These are phyloP conservation scores for Sporisorium iseilematis-ciliati DNA, from an alignment of 1,284 basidiomycete genomes.

Conservation along the genomic window DNA sequence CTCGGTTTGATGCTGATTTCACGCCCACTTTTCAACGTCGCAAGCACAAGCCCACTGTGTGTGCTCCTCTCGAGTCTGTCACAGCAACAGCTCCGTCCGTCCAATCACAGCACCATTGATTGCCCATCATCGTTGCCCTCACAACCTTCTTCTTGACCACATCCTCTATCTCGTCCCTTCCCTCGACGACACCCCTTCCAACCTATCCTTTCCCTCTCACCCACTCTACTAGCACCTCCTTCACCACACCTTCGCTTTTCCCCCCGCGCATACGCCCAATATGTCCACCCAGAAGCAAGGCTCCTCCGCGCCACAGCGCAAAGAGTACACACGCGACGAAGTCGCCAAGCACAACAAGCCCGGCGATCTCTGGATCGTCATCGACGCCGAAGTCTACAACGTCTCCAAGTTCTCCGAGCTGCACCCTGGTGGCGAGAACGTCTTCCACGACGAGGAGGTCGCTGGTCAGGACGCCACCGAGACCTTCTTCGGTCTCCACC, in stretches of 20 bases:
- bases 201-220: background rate
- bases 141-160: slow-evolving; percentile 6
- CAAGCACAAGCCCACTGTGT: no score
- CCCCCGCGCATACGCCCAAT: slow-evolving; percentile 12
- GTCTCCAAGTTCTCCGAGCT: slow-evolving; percentile 67
- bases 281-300: slow-evolving; percentile 55
- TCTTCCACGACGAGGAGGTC: slow-evolving; percentile 66
- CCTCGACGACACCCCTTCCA: background rate
- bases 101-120: slow-evolving; percentile 11
- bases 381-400: slow-evolving; percentile 68
- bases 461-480: slow-evolving; percentile 69
- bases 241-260: background rate
- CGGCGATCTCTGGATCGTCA: slow-evolving; percentile 87
- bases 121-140: background rate
- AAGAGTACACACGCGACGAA: slow-evolving; percentile 78
- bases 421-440: slow-evolving; percentile 68
- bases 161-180: background rate
- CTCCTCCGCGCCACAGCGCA: slow-evolving; percentile 46
- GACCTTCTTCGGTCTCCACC: slow-evolving; percentile 69
- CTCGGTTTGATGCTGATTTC: no score
- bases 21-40: no score
- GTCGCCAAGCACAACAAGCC: slow-evolving; percentile 90
- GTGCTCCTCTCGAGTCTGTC: background rate
- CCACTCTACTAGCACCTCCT: background rate
- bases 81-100: background rate